Evolutionary conservation across 139 green algal genomes (phyloP).

Genomic region (Micromonas commoda): DNA sequence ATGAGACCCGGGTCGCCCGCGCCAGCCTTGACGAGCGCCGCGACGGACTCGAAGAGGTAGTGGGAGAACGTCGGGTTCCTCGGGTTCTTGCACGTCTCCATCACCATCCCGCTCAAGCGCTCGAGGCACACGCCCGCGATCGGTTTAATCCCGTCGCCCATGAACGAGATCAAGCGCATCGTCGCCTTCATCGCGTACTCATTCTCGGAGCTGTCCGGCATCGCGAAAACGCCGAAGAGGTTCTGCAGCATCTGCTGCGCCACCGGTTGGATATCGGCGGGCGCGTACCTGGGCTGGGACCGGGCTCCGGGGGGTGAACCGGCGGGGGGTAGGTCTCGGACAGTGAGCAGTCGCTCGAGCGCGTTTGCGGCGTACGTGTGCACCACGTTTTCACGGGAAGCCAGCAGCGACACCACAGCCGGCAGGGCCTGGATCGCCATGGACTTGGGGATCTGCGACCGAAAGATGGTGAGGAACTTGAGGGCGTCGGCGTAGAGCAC

Average conservation of each 20-base stretch:
- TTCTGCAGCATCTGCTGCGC: conserved; percentile 61
- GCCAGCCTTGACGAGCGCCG: conserved; percentile 64
- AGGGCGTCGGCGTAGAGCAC: conserved; percentile 92
- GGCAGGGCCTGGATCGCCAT: conserved; percentile 58
- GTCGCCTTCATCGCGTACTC: conserved; percentile 90
- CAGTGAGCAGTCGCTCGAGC: conserved; percentile 77
- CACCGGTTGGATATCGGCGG: conserved; percentile 58
- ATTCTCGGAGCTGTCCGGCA: conserved; percentile 83
- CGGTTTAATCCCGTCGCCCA: conserved; percentile 44
- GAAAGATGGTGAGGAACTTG: conserved; percentile 93
- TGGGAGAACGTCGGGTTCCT: conserved; percentile 93
- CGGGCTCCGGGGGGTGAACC: background rate
- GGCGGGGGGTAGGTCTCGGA: conserved; percentile 22
- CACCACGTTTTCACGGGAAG: conserved; percentile 74
- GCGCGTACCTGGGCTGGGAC: conserved; percentile 40
- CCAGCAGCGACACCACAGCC: conserved; percentile 56
- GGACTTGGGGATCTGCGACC: conserved; percentile 61
- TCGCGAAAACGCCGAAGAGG: conserved; percentile 79
- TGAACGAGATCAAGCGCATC: conserved; percentile 78
- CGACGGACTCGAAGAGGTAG: conserved; percentile 93
- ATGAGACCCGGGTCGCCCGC: conserved; percentile 43
- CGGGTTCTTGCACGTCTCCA: conserved; percentile 84
- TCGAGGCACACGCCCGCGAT: background rate
- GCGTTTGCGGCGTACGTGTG: conserved; percentile 91
- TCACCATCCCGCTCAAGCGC: background rate